Percentiles rank a stretch among this genome's conserved stretches.
Conservation (phyloP, 106 monocot species). For the Dactylorhiza incarnata region DNA sequence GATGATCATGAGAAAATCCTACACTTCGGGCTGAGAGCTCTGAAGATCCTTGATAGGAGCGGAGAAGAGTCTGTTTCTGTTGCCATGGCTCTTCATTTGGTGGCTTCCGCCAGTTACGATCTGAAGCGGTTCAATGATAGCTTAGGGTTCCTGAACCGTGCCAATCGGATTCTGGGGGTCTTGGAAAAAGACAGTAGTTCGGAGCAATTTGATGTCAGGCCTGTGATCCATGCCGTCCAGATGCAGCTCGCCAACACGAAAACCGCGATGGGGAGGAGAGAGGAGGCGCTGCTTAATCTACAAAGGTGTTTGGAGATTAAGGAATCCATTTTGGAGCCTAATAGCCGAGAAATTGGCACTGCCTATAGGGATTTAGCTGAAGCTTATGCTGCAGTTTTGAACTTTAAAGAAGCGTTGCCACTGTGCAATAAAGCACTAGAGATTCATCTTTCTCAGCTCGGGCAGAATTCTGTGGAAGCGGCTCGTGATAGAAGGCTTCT, state of each 20-base stretch:
- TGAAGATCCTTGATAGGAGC: slow-evolving; percentile 43
- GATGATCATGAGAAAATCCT: slow-evolving; percentile 43
- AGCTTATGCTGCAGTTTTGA: slow-evolving; percentile 59
- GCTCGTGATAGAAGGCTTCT: slow-evolving; percentile 65
- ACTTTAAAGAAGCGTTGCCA: slow-evolving; percentile 76
- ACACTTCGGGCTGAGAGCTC: slow-evolving; percentile 39
- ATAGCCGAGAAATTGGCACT: slow-evolving; percentile 46
- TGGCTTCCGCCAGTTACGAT: slow-evolving; percentile 41
- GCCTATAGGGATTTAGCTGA: slow-evolving; percentile 64
- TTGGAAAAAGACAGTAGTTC: slow-evolving; percentile 15
- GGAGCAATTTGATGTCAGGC: slow-evolving; percentile 34
- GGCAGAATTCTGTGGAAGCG: slow-evolving; percentile 75
- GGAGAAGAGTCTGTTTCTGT: slow-evolving; percentile 25
- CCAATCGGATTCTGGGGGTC: slow-evolving; percentile 32
- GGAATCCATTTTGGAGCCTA: slow-evolving; percentile 45
- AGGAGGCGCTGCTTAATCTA: slow-evolving; percentile 63
- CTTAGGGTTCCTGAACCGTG: neutral
- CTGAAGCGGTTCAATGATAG: slow-evolving; percentile 36
- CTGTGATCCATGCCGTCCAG: slow-evolving; percentile 57
- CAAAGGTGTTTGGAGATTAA: slow-evolving; percentile 63
- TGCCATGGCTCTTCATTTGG: slow-evolving; percentile 66
- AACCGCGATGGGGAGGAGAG: slow-evolving; percentile 65
- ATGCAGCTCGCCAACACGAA: slow-evolving; percentile 74
- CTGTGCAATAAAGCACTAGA: slow-evolving; percentile 68
- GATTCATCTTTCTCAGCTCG: slow-evolving; percentile 41